phyloP scores from a whole-genome alignment of 148 eudicot species.

The Pouteria glomerata region DNA sequence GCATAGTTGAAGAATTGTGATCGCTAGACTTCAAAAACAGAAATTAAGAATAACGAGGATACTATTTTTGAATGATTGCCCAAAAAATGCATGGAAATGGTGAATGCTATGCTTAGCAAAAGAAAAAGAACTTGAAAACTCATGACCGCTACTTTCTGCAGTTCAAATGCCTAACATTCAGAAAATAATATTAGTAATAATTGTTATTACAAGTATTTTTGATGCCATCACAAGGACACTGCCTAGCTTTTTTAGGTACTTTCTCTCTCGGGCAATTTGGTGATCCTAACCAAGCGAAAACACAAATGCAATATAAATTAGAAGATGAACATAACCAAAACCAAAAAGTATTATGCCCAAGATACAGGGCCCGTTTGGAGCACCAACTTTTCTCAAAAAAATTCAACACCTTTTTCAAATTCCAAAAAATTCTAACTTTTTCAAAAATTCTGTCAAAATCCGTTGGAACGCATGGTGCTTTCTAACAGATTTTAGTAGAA shows the following conservation, averaged over 20 bases:
- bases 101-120: background rate
- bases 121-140: background rate
- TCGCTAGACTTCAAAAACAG: slow-evolving; percentile 16
- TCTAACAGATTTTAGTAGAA: too few relatives aligned
- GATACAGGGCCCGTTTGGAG: too few relatives aligned
- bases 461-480: too few relatives aligned
- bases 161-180: background rate
- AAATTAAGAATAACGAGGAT: slow-evolving; percentile 13
- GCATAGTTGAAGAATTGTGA: slow-evolving; percentile 40
- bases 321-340: background rate
- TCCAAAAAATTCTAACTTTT: too few relatives aligned
- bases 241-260: background rate
- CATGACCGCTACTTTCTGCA: too few relatives aligned
- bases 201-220: background rate
- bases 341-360: background rate
- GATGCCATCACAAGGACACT: background rate
- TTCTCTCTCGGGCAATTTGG: background rate
- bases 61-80: slow-evolving; percentile 2
- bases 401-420: too few relatives aligned
- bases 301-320: background rate
- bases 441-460: too few relatives aligned
- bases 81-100: slow-evolving; percentile 8
- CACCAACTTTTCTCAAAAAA: too few relatives aligned
- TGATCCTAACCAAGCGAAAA: background rate
- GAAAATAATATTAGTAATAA: background rate